Percentiles rank a stretch among this genome's conserved stretches.
These are phyloP conservation scores for Venturia aucupariae DNA, from an alignment of 2,329 filamentous ascomycete species.

Conservation along the genomic window DNA sequence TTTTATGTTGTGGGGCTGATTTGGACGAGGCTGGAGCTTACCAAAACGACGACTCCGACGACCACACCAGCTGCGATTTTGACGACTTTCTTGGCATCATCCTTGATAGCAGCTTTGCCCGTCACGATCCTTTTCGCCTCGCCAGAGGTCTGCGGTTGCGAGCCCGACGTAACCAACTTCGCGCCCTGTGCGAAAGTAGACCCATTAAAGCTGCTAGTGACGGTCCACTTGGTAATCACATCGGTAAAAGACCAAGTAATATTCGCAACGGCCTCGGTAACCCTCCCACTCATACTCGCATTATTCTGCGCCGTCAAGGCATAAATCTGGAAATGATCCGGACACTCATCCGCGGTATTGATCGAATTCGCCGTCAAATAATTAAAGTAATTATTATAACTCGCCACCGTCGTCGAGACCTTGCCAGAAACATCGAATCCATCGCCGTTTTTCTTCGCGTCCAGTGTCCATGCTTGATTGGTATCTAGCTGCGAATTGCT, in stretches of 20 bases:
- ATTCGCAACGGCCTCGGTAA: not conserved
- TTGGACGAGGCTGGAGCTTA: not conserved
- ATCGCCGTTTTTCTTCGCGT: not conserved
- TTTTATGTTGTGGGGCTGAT: not conserved
- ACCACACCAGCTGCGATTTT: conserved; percentile 2
- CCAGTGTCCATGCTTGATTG: conserved; percentile 1
- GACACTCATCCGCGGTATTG: conserved; percentile 9
- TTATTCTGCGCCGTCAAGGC: conserved; percentile 6
- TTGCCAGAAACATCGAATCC: conserved; percentile 5
- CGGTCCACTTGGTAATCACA: not conserved
- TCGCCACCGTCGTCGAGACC: conserved; percentile 5
- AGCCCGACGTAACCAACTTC: not conserved
- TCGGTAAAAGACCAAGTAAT: conserved; percentile 7
- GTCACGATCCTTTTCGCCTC: conserved; percentile 9
- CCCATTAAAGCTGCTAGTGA: conserved; percentile 7
- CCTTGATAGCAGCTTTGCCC: not conserved
- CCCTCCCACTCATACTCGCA: conserved; percentile 4
- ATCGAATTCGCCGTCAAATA: not conserved
- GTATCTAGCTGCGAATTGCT: conserved; percentile 6
- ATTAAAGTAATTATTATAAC: conserved; percentile 13
- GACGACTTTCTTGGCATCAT: not conserved
- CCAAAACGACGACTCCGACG: conserved; percentile 1
- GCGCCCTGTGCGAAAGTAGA: not conserved
- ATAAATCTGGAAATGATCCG: conserved; percentile 8
- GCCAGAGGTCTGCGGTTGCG: not conserved